Conservation (phyloP, 129 eudicot species). For the Flaveria robusta region DNA sequence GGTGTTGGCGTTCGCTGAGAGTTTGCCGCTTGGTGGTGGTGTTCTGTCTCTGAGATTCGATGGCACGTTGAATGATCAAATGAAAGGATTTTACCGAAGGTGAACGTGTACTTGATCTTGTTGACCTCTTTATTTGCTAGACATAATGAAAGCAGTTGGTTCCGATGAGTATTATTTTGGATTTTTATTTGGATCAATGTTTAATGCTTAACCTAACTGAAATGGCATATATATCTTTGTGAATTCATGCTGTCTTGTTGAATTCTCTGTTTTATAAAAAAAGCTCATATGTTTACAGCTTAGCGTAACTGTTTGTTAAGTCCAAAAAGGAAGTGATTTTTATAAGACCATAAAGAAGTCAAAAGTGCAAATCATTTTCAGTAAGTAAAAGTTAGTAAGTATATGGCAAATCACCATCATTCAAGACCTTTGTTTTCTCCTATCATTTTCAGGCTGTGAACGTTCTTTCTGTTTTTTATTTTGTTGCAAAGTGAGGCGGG, state of each 20-base stretch:
- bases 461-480: background rate
- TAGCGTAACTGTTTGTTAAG: background rate
- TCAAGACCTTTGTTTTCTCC: background rate
- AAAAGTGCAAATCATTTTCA: background rate
- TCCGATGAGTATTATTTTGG: background rate
- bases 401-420: background rate
- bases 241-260: background rate
- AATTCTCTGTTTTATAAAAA: background rate
- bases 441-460: background rate
- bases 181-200: background rate
- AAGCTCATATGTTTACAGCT: background rate
- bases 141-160: background rate
- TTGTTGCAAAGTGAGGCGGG: background rate
- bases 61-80: slow-evolving; percentile 89
- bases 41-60: slow-evolving; percentile 53
- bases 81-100: slow-evolving; percentile 99
- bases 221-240: background rate
- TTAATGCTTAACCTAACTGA: background rate
- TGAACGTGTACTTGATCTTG: slow-evolving; percentile 12
- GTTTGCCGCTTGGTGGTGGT: slow-evolving; percentile 62
- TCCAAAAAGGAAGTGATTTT: background rate
- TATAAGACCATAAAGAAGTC: background rate
- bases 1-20: slow-evolving; percentile 74
- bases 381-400: background rate
- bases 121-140: background rate